Evolutionary conservation across 176 grass and related monocot genomes (phyloP).

Genomic region (Aegilops speltoides): DNA sequence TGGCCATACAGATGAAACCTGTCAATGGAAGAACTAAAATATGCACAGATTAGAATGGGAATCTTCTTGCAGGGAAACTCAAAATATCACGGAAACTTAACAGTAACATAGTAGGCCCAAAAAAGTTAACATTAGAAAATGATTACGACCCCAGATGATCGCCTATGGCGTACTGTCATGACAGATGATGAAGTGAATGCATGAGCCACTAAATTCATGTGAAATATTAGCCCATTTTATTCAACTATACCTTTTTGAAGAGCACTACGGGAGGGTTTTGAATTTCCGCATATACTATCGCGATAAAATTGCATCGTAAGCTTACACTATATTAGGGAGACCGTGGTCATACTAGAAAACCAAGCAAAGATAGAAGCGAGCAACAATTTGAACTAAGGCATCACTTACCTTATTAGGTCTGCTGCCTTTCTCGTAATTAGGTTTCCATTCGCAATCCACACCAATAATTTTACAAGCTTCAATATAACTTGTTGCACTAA

Average conservation of each 20-base stretch:
- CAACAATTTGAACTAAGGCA: slow-evolving; percentile 2
- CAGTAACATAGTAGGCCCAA: not conserved
- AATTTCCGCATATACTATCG: not conserved
- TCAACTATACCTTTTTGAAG: not conserved
- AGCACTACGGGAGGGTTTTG: not conserved
- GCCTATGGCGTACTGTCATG: not conserved
- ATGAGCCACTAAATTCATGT: not conserved
- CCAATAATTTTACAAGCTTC: slow-evolving; percentile 90
- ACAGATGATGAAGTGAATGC: not conserved
- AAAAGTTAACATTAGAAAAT: not conserved
- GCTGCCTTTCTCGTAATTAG: slow-evolving; percentile 91
- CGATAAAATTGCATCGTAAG: not conserved
- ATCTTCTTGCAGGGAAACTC: not conserved
- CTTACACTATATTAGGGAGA: slow-evolving; percentile 9
- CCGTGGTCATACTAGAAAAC: not conserved
- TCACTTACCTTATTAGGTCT: slow-evolving; percentile 73
- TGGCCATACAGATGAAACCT: slow-evolving; percentile 36
- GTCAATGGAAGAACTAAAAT: not conserved
- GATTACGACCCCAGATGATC: slow-evolving; percentile 2
- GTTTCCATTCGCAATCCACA: slow-evolving; percentile 91
- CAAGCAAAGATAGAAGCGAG: slow-evolving; percentile 2
- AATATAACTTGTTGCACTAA: slow-evolving; percentile 69
- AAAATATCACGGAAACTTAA: slow-evolving; percentile 11
- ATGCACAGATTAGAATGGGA: not conserved
- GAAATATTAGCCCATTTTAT: slow-evolving; percentile 10